Evolutionary conservation across 192 early-diverging fungal genomes (phyloP), one percentile per base, ranked within the genome.

Genomic region (Lunasporangiospora selenospora): DNA sequence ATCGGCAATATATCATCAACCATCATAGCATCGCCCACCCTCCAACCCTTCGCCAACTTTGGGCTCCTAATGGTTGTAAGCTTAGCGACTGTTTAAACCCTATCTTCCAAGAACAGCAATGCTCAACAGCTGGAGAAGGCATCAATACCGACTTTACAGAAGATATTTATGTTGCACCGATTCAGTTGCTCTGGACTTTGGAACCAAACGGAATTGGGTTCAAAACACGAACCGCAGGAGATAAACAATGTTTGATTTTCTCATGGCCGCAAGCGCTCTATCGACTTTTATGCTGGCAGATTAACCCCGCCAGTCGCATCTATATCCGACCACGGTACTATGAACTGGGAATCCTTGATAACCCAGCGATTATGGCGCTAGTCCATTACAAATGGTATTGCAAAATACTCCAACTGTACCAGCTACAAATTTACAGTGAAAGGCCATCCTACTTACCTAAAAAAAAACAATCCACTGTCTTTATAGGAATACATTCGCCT

Each of bases 381-480:
- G 27, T 62, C 23, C 47, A 53, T 39, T 62, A 53, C 41, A 62
- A 62, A 29, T 62, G 60, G 60, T 62, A 51, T n/a, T 45, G 21
- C 5, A 7, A 19, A 23, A 44, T 32, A 34, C 19, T 34, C 3
- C 15, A 12, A 4, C 44, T 19, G 1, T 16, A 27, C 30, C 31
- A 21, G 33, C 10, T 37, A 3, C 8, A 10, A 4, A 12, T 36
- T 53, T 39, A 27, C 0, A 39, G 12, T 26, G 21, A 2, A 27
- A 4, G 12, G n/a, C n/a, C n/a, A n/a, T 49, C 5, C 16, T 18
- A 9, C 31, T 26, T 43, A 32, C 21, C 3, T 1, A 41, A 3
- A 27, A n/a, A n/a, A n/a, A n/a, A n/a, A n/a, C n/a, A n/a, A n/a
- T n/a, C n/a, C n/a, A n/a, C n/a, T n/a, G n/a, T n/a, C n/a, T n/a